These are phyloP conservation scores for Ogataea saltuana DNA, from an alignment of 805 yeast genomes.

Conservation along the genomic window DNA sequence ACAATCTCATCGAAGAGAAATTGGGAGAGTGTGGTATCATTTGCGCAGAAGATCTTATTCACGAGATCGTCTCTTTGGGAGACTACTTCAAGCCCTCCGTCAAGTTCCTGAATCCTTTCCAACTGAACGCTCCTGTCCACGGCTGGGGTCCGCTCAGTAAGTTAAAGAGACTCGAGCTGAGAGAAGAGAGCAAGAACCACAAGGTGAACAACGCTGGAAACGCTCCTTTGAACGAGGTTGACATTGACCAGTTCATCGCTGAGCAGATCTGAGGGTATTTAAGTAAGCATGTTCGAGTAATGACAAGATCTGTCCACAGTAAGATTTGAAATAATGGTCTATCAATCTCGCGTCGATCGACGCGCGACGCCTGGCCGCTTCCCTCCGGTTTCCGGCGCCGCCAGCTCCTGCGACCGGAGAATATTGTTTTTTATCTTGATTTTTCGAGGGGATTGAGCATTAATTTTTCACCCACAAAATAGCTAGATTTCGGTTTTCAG, in stretches of 20 bases:
- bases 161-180: constrained; percentile 60
- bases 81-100: constrained; percentile 61
- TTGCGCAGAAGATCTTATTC: constrained; percentile 79
- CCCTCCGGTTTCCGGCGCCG: neutral
- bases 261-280: constrained; percentile 52
- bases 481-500: neutral
- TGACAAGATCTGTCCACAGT: no score
- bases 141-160: constrained; percentile 77
- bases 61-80: constrained; percentile 64
- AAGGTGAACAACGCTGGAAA: constrained; percentile 59
- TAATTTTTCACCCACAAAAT: neutral
- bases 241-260: constrained; percentile 67
- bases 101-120: constrained; percentile 69
- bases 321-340: no score
- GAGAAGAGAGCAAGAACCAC: constrained; percentile 48
- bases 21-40: constrained; percentile 69
- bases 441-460: neutral
- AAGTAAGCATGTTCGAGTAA: neutral
- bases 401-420: neutral
- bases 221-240: constrained; percentile 68
- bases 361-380: neutral
- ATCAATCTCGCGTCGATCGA: constrained; percentile 3
- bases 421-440: neutral
- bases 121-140: constrained; percentile 64
- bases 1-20: constrained; percentile 70